phyloP scores from a whole-genome alignment of 495 filamentous ascomycete genomes.

The Aspergillus mulundensis region DNA sequence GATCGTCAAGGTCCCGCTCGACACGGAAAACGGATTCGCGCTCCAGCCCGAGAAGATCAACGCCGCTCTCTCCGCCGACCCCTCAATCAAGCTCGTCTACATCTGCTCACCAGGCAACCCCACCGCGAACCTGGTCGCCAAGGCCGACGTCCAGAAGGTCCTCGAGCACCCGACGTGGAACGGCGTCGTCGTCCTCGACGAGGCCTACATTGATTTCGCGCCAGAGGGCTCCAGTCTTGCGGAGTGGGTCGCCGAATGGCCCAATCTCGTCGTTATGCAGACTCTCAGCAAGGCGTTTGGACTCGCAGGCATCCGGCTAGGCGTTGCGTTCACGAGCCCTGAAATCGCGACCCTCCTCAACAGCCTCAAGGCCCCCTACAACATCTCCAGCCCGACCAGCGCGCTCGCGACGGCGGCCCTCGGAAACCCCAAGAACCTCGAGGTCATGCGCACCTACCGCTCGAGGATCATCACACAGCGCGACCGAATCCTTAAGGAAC shows the following conservation, averaged over 20 bases:
- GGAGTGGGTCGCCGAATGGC: constrained; percentile 89
- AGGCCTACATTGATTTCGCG: constrained; percentile 96
- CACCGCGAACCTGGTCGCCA: constrained; percentile 71
- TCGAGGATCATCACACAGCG: constrained; percentile 70
- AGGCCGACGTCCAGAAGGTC: constrained; percentile 67
- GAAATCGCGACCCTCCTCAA: constrained; percentile 74
- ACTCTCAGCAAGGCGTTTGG: constrained; percentile 95
- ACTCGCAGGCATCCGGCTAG: constrained; percentile 84
- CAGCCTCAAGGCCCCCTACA: constrained; percentile 92
- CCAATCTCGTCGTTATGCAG: constrained; percentile 98
- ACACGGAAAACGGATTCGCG: constrained; percentile 56
- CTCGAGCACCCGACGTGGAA: constrained; percentile 93
- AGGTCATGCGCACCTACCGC: constrained; percentile 65
- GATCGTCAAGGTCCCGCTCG: constrained; percentile 79
- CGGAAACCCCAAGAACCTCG: constrained; percentile 52
- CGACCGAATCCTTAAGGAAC: constrained; percentile 64
- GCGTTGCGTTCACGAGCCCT: constrained; percentile 64
- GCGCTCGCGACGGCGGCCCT: constrained; percentile 75
- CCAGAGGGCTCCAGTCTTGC: constrained; percentile 74
- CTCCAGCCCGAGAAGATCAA: constrained; percentile 68
- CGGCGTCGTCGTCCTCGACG: constrained; percentile 87
- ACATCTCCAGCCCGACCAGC: constrained; percentile 80
- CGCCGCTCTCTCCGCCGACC: constrained; percentile 55
- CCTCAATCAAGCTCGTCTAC: constrained; percentile 80
- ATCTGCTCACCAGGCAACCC: constrained; percentile 95